These are phyloP conservation scores for Stylosanthes scabra DNA, from an alignment of 331 rosid species.

Conservation along the genomic window DNA sequence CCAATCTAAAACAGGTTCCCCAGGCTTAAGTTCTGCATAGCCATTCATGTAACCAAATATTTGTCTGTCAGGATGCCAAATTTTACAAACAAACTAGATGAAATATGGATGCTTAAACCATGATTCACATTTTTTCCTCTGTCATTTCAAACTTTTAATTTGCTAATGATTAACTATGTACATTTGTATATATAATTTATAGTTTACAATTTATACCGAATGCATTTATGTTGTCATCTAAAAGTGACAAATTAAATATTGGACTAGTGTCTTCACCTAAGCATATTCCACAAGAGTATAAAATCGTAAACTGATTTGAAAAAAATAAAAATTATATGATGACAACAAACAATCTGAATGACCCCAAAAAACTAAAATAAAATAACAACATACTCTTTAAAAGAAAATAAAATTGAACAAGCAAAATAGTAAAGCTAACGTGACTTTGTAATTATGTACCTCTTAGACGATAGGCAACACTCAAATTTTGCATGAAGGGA, in stretches of 20 bases:
- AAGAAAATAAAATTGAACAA: conserved; percentile 23
- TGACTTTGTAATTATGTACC: conserved; percentile 55
- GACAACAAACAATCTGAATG: conserved; percentile 27
- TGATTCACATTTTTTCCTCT: not conserved
- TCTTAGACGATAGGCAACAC: conserved; percentile 89
- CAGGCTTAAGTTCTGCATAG: conserved; percentile 80
- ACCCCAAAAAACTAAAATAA: conserved; percentile 13
- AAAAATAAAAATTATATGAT: not conserved
- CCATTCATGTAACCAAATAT: conserved; percentile 20
- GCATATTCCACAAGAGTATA: not conserved
- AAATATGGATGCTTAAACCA: conserved; percentile 12
- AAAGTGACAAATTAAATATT: not conserved
- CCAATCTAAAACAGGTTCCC: conserved; percentile 80
- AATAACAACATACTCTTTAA: not conserved
- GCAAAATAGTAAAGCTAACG: conserved; percentile 14
- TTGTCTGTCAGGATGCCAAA: conserved; percentile 26
- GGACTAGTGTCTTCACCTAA: conserved; percentile 17
- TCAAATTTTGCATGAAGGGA: conserved; percentile 95
- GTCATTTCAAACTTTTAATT: not conserved
- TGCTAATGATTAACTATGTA: not conserved
- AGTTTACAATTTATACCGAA: not conserved
- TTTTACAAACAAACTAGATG: conserved; percentile 8
- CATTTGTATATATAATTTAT: not conserved
- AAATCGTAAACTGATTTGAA: not conserved
- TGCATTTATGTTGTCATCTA: not conserved